phyloP scores from a whole-genome alignment of 139 green algal species.

The Axilococcus clingmanii region DNA sequence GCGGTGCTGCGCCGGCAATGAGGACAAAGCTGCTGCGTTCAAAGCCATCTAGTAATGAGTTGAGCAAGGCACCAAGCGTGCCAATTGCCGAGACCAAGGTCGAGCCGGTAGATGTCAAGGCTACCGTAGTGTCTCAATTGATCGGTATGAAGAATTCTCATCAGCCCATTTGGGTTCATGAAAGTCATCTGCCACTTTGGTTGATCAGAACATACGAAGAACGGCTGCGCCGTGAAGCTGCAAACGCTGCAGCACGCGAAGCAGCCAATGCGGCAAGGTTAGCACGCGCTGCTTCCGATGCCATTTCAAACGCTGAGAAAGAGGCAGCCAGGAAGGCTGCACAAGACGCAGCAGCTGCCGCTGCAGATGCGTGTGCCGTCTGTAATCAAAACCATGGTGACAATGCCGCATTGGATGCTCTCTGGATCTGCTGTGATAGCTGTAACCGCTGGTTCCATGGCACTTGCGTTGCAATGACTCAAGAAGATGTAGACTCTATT shows the following conservation, averaged over 20 bases:
- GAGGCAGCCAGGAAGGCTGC: conserved; percentile 9
- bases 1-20: conserved; percentile 1
- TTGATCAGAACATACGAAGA: conserved; percentile 38
- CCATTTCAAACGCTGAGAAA: neutral
- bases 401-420: conserved; percentile 13
- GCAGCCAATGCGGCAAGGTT: neutral
- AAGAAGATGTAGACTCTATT: conserved; percentile 16
- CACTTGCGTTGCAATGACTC: conserved; percentile 10
- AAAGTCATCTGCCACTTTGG: conserved; percentile 39
- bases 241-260: conserved; percentile 12
- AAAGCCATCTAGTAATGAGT: too few relatives aligned
- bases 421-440: conserved; percentile 36
- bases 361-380: conserved; percentile 25
- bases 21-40: neutral
- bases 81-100: too few relatives aligned
- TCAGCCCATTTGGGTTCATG: conserved; percentile 26
- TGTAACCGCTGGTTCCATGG: conserved; percentile 40
- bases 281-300: conserved; percentile 1
- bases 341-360: conserved; percentile 13
- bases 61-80: too few relatives aligned
- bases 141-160: neutral
- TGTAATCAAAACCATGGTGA: conserved; percentile 24
- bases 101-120: too few relatives aligned
- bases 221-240: conserved; percentile 20
- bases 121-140: neutral